Base-by-base conservation (phyloP, 2,329 filamentous ascomycete species). In the Diaporthe helianthi region DNA sequence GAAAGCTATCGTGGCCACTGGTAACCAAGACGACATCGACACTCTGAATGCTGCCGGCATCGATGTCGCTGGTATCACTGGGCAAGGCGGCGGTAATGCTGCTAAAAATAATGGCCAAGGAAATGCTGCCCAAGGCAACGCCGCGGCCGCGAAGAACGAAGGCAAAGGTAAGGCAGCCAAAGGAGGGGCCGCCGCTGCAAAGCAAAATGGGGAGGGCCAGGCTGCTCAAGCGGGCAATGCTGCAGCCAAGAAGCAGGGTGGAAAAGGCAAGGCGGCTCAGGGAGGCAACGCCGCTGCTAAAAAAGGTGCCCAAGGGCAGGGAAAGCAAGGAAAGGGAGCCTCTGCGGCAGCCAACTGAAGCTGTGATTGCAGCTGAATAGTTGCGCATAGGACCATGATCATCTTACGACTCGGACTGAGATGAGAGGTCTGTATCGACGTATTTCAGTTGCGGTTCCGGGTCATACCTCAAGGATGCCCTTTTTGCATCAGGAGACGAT, bases 31-130 rank as follows among this genome's bases (percentile, higher is more conserved):
- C 8, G 66, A 68, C 12, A 36, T 68, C 13, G 54, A 31, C 8
- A 68, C 66, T 8, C 26, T 68, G 44, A 60, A 53, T 5, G 29
- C 31, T 22, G 66, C 66, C 9, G 66, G 66, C 15, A 33, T 68
- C n/a, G 66, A 68, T 13, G 66, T 68, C 19, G 66, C 46, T 41
- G 26, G 19, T 9, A 12, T 49, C 22, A 49, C 55, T 1, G 65
- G 41, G 6, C 44, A 15, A 6, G 53, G 26, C 19, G 65, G 58
- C 7, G 58, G 58, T 13, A 41, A n/a, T 9, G 38, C 38, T 13
- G 53, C 53, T 1, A 58, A 58, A 24, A 13, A 41, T 13, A 44
- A 44, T 17, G 36, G 36, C 36, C 13, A 38, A 5, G 36, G 13
- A 38, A 38, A 38, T 38, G 36, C 36, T 17, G 36, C 36, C 13